These are phyloP conservation scores for Neostapfia colusana DNA, from an alignment of 176 grass and related monocot genomes.

Conservation along the genomic window DNA sequence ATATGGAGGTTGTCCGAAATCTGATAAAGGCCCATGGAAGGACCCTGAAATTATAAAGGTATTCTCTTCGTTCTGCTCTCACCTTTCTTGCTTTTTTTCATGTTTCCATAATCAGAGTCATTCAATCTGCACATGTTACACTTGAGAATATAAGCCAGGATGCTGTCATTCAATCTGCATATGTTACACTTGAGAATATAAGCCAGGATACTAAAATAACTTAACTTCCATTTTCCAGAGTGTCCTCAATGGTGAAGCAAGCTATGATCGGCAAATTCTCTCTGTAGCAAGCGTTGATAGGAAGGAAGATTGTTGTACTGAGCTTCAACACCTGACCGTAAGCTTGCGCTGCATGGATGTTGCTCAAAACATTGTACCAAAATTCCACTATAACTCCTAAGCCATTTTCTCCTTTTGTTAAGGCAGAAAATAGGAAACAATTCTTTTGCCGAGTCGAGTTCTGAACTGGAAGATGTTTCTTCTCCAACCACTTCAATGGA, in stretches of 20 bases:
- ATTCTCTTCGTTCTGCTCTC: conserved; percentile 3
- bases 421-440: conserved; percentile 67
- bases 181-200: not conserved
- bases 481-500: conserved; percentile 47
- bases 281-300: conserved; percentile 50
- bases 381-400: conserved; percentile 25
- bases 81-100: not conserved
- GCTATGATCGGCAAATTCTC: conserved; percentile 66
- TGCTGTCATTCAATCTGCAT: not conserved
- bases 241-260: conserved; percentile 81
- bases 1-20: conserved; percentile 81
- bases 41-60: conserved; percentile 86
- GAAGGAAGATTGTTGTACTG: conserved; percentile 61
- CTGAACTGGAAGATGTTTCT: conserved; percentile 66
- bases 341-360: conserved; percentile 27
- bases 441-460: conserved; percentile 69
- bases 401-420: conserved; percentile 12
- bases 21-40: conserved; percentile 89
- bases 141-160: not conserved
- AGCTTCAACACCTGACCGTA: conserved; percentile 51
- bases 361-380: conserved; percentile 15
- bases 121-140: not conserved
- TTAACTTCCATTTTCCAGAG: conserved; percentile 50
- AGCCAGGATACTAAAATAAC: conserved; percentile 6
- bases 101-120: not conserved